Evolutionary conservation across 2,329 filamentous ascomycete genomes (phyloP).

Genomic region (Microascus cirrosus): DNA sequence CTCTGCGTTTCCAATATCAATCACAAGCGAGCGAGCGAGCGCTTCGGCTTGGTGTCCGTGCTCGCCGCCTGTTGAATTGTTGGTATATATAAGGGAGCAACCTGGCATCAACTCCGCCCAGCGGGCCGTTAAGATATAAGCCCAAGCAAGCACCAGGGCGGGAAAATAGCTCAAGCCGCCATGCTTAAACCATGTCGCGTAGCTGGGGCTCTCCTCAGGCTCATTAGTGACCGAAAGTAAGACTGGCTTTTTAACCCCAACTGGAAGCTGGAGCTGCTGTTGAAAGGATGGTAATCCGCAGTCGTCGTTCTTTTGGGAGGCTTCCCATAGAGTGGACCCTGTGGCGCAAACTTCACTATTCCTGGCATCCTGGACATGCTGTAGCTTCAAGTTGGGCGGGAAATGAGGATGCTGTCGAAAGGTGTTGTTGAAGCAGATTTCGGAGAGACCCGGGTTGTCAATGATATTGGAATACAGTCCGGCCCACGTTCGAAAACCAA

Average conservation of each 20-base stretch:
- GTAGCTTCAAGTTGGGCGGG: not conserved
- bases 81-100: not conserved
- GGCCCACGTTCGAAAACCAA: not conserved
- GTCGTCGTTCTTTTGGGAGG: not conserved
- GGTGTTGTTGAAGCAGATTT: not conserved
- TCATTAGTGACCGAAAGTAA: not conserved
- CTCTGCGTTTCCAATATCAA: slow-evolving; percentile 1
- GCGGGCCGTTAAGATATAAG: slow-evolving; percentile 2
- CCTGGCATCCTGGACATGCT: not conserved
- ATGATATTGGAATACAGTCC: not conserved
- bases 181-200: not conserved
- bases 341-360: not conserved
- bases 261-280: not conserved
- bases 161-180: not conserved
- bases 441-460: not conserved
- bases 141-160: not conserved
- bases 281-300: not conserved
- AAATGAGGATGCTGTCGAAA: not conserved
- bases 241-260: not conserved
- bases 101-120: not conserved
- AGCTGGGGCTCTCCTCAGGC: not conserved
- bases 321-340: not conserved
- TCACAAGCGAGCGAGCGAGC: not conserved
- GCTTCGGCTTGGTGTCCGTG: not conserved
- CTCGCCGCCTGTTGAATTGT: not conserved